These are phyloP conservation scores for Penicillium decumbens DNA, from an alignment of 2,329 filamentous ascomycete species.

Conservation along the genomic window DNA sequence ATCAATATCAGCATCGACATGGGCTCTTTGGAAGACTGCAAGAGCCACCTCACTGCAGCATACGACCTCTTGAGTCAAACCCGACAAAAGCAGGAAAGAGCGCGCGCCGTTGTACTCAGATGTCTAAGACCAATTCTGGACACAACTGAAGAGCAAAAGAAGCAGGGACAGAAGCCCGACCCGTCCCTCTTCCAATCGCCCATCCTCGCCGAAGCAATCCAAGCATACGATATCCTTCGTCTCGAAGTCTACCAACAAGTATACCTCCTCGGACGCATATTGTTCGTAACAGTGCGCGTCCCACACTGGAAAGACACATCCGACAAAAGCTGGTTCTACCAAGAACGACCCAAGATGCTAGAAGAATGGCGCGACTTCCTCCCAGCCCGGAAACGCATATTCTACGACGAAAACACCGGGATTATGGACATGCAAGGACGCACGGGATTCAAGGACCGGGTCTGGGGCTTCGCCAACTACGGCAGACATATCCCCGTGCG, in stretches of 20 bases:
- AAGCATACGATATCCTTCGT: slow-evolving; percentile 32
- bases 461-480: background rate
- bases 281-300: slow-evolving; percentile 3
- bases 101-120: slow-evolving; percentile 24
- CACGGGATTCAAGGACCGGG: slow-evolving; percentile 17
- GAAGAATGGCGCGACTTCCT: slow-evolving; percentile 49
- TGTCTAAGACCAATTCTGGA: slow-evolving; percentile 18
- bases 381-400: slow-evolving; percentile 28
- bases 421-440: slow-evolving; percentile 36
- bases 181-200: slow-evolving; percentile 20
- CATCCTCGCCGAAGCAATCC: slow-evolving; percentile 28
- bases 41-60: slow-evolving; percentile 26
- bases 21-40: slow-evolving; percentile 20
- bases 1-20: slow-evolving; percentile 27
- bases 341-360: slow-evolving; percentile 43
- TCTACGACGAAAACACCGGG: slow-evolving; percentile 39
- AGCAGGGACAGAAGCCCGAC: background rate
- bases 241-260: slow-evolving; percentile 30
- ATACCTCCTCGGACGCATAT: slow-evolving; percentile 18
- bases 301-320: slow-evolving; percentile 12
- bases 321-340: slow-evolving; percentile 28
- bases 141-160: background rate
- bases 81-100: slow-evolving; percentile 24
- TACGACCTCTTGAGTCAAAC: slow-evolving; percentile 31
- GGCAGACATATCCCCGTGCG: slow-evolving; percentile 4